These are phyloP conservation scores for Metschnikowia vanudenii DNA, from an alignment of 805 yeast genomes.

Conservation along the genomic window DNA sequence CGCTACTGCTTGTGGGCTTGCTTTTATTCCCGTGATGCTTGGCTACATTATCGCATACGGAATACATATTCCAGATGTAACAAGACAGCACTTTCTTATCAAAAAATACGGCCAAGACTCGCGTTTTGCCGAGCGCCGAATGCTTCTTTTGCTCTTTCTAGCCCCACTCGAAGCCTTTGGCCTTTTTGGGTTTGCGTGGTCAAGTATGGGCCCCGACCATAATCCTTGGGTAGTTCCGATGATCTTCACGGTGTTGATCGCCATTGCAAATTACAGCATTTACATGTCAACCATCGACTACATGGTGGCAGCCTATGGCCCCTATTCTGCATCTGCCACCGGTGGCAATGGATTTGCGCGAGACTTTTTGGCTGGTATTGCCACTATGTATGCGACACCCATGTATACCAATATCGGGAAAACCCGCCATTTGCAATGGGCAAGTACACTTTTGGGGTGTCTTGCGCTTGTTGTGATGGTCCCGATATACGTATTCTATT, in stretches of 20 bases:
- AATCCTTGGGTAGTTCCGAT: constrained; percentile 44
- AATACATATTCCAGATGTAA: constrained; percentile 33
- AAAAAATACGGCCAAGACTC: constrained; percentile 26
- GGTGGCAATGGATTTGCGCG: constrained; percentile 45
- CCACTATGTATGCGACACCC: constrained; percentile 39
- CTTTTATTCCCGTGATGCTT: constrained; percentile 32
- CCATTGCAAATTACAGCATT: constrained; percentile 40
- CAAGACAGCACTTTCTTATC: constrained; percentile 28
- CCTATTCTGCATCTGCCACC: constrained; percentile 43
- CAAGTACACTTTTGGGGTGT: constrained; percentile 37
- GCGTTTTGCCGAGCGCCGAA: constrained; percentile 27
- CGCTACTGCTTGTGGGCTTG: constrained; percentile 29
- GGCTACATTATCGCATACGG: constrained; percentile 38
- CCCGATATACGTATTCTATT: constrained; percentile 39
- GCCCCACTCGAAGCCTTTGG: constrained; percentile 42
- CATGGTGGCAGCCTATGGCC: constrained; percentile 43
- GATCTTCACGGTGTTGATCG: constrained; percentile 37
- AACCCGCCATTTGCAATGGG: constrained; percentile 35
- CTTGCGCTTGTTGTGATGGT: constrained; percentile 33
- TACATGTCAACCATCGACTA: constrained; percentile 46
- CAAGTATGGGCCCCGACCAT: constrained; percentile 37
- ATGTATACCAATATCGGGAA: constrained; percentile 34
- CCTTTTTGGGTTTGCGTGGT: constrained; percentile 43
- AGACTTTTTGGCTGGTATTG: constrained; percentile 40
- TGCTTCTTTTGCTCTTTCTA: constrained; percentile 34